Evolutionary conservation across 2,329 filamentous ascomycete genomes (phyloP).

Genomic region (Colletotrichum australisinense): DNA sequence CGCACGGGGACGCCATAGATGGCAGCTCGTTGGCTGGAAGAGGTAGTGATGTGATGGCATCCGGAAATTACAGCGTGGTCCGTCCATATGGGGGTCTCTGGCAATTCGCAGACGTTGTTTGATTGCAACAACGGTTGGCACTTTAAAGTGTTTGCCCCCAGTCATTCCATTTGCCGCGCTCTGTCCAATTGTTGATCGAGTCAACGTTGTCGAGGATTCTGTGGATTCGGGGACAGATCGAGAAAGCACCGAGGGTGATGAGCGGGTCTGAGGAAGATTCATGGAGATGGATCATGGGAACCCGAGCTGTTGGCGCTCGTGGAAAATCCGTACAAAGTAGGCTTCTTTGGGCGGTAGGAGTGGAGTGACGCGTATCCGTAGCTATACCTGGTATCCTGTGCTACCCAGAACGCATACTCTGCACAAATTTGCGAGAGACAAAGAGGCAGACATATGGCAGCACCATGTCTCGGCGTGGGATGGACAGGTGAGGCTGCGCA

Average conservation of each 20-base stretch:
- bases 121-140: constrained; percentile 23
- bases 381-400: not conserved
- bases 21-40: constrained; percentile 32
- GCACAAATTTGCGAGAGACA: not conserved
- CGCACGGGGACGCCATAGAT: constrained; percentile 37
- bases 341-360: not conserved
- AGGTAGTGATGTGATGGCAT: constrained; percentile 30
- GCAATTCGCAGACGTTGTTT: constrained; percentile 25
- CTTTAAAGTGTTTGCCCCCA: constrained; percentile 6
- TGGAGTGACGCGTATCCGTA: not conserved
- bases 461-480: constrained; percentile 16
- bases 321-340: not conserved
- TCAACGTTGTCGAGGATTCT: constrained; percentile 7
- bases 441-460: constrained; percentile 5
- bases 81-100: constrained; percentile 22
- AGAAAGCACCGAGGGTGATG: constrained; percentile 8
- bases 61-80: constrained; percentile 34
- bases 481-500: constrained; percentile 4
- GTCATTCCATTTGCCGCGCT: constrained; percentile 17
- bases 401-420: not conserved
- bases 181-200: constrained; percentile 30
- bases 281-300: not conserved
- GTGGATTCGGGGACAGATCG: constrained; percentile 9
- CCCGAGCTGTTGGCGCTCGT: not conserved
- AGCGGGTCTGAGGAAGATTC: constrained; percentile 11